Percentiles rank a stretch among this genome's conserved stretches.
Conservation (phyloP, 1,284 basidiomycete species). For the Sporisorium exsertum region DNA sequence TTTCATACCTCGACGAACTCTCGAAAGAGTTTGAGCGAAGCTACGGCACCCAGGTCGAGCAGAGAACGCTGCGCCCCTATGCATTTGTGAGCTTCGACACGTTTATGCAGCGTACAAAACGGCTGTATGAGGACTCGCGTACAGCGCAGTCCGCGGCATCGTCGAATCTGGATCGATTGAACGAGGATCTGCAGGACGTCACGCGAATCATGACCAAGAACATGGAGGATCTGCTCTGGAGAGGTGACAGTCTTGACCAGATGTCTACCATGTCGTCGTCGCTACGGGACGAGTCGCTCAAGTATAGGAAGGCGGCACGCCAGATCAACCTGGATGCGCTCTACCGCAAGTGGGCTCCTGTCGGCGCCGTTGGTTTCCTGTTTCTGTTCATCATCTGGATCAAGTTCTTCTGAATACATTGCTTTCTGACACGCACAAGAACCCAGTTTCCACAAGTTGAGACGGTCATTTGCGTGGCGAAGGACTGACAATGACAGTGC, state of each 20-base stretch:
- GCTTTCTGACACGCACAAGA: background rate
- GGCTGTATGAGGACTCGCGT: slow-evolving; percentile 92
- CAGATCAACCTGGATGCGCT: slow-evolving; percentile 95
- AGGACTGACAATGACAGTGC: too few species aligned
- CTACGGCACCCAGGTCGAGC: slow-evolving; percentile 65
- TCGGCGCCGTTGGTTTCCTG: slow-evolving; percentile 63
- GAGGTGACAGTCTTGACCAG: slow-evolving; percentile 91
- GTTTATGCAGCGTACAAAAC: slow-evolving; percentile 97
- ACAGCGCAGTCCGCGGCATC: slow-evolving; percentile 78
- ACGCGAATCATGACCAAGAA: slow-evolving; percentile 99
- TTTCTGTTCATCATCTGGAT: slow-evolving; percentile 90
- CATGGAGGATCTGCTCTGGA: slow-evolving; percentile 98
- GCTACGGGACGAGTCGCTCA: slow-evolving; percentile 95
- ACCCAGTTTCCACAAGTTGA: too few species aligned
- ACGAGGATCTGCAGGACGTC: slow-evolving; percentile 96
- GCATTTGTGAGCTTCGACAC: slow-evolving; percentile 76
- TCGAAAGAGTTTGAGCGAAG: slow-evolving; percentile 85
- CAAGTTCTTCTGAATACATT: slow-evolving; percentile 76
- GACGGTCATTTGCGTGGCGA: too few species aligned
- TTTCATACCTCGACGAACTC: slow-evolving; percentile 96
- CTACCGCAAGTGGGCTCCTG: slow-evolving; percentile 92
- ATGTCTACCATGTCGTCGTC: slow-evolving; percentile 99
- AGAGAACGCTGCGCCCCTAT: slow-evolving; percentile 65
- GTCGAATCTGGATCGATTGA: slow-evolving; percentile 85
- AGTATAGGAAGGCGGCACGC: slow-evolving; percentile 93